Evolutionary conservation across 345 rosid species (phyloP).

Genomic region (Citrus inodora): DNA sequence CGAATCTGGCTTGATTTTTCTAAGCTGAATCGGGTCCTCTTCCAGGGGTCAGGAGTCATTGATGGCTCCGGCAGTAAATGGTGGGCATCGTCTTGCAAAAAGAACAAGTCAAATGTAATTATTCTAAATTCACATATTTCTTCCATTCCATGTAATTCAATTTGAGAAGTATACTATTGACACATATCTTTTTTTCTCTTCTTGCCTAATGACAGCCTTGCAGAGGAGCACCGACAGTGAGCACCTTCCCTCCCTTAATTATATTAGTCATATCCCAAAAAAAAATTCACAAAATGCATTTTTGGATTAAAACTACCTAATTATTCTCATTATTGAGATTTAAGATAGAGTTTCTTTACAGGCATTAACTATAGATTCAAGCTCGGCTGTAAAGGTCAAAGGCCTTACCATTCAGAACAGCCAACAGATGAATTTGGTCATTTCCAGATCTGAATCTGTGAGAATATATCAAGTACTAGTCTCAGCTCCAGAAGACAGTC

Average conservation of each 20-base stretch:
- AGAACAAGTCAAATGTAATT: constrained; percentile 76
- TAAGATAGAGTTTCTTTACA: constrained; percentile 32
- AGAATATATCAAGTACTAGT: constrained; percentile 58
- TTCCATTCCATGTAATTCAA: constrained; percentile 6
- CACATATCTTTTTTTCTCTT: constrained; percentile 12
- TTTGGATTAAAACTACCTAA: not conserved
- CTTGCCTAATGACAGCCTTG: constrained; percentile 68
- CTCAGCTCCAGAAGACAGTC: constrained; percentile 88
- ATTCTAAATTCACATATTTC: constrained; percentile 11
- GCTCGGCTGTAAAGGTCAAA: constrained; percentile 64
- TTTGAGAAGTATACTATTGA: constrained; percentile 17
- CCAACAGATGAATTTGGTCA: constrained; percentile 93
- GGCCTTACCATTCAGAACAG: constrained; percentile 86
- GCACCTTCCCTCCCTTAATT: constrained; percentile 17
- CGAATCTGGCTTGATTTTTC: constrained; percentile 88
- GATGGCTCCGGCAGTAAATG: constrained; percentile 98
- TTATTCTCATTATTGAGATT: constrained; percentile 4
- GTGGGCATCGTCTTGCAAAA: constrained; percentile 99
- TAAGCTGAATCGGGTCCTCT: constrained; percentile 61
- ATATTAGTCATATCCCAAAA: constrained; percentile 6
- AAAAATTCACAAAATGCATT: not conserved
- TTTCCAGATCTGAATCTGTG: constrained; percentile 61
- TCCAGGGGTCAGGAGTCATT: constrained; percentile 86
- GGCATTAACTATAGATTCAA: constrained; percentile 93
- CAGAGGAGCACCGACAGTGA: constrained; percentile 83